Evolutionary conservation across 768 basidiomycete genomes (phyloP), one percentile per base, ranked within the genome.

Genomic region (Hortiboletus campestris): DNA sequence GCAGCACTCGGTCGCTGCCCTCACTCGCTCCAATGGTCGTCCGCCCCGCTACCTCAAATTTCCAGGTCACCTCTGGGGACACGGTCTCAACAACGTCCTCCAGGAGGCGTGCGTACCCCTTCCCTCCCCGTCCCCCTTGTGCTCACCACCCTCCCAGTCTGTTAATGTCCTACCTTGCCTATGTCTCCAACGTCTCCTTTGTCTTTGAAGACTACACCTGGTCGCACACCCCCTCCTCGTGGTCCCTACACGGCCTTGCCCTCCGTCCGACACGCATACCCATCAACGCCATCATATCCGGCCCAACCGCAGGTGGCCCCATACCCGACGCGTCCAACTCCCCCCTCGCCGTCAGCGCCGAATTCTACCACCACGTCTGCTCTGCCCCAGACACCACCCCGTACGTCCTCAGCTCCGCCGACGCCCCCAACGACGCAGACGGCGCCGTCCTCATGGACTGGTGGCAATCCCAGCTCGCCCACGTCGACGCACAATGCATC

Each of bases 171-270:
- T 78, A 84, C 60, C 66, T 85, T 16, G 82, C 84, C 1, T 76
- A 80, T 45, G 63, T 67, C 36, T 64, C 80, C 12, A 77, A 81
- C 56, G 70, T 83, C 14, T 79, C 81, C 1, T 85, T 78, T 53
- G 84, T 86, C 2, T 87, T 86, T 53, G 81, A 84, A 55, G 83
- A 84, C 62, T 84, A 84, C 54, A 75, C 75, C 35, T 85, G 83
- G 83, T 84, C 84, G 0, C 80, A 78, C 46, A 58, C 72, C 0
- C 79, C 83, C 3, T 66, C 82, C 31, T 78, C 79, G 4, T 84
- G 81, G 66, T 80, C 81, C 3, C 49, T 84, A 1, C 82, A 84
- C 56, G 81, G 80, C 57, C 76, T 81, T 51, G 72, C 79, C 0
- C 71, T 84, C 50, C 76, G 83, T 20, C 78, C 81, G 5, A 72